These are phyloP conservation scores for Scheffersomyces segobiensis DNA, from an alignment of 1,139 yeast genomes.

Conservation along the genomic window DNA sequence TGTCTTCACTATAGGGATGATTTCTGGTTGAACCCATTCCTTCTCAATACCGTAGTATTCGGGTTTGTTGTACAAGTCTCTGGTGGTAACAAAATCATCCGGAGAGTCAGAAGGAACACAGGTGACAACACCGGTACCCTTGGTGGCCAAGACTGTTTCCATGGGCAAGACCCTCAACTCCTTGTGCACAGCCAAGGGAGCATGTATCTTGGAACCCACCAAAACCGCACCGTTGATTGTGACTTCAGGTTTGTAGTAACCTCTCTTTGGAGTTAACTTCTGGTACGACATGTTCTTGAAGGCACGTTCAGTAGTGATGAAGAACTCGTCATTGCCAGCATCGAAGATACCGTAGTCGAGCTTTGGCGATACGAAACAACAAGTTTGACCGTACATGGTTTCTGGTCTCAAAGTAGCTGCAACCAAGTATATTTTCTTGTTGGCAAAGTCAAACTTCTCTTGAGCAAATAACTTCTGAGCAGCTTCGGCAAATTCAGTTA, in stretches of 20 bases:
- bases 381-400: slow-evolving; percentile 98
- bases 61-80: slow-evolving; percentile 84
- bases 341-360: slow-evolving; percentile 89
- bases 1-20: slow-evolving; percentile 73
- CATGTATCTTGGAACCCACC: slow-evolving; percentile 82
- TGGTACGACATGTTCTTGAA: slow-evolving; percentile 97
- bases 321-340: slow-evolving; percentile 76
- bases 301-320: slow-evolving; percentile 92
- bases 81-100: slow-evolving; percentile 87
- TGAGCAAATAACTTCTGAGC: slow-evolving; percentile 53
- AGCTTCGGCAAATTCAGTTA: slow-evolving; percentile 59
- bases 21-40: slow-evolving; percentile 82
- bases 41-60: slow-evolving; percentile 84
- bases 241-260: slow-evolving; percentile 63
- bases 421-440: slow-evolving; percentile 74
- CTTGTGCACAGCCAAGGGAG: slow-evolving; percentile 75
- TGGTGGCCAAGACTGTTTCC: slow-evolving; percentile 93
- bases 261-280: slow-evolving; percentile 87
- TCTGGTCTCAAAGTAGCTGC: slow-evolving; percentile 99
- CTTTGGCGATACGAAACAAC: slow-evolving; percentile 97
- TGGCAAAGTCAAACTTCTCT: slow-evolving; percentile 42
- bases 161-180: slow-evolving; percentile 88
- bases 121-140: slow-evolving; percentile 99
- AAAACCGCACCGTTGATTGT: slow-evolving; percentile 69
- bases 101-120: slow-evolving; percentile 99